Conservation (phyloP, 495 filamentous ascomycete species). For the Tuber magnatum region DNA sequence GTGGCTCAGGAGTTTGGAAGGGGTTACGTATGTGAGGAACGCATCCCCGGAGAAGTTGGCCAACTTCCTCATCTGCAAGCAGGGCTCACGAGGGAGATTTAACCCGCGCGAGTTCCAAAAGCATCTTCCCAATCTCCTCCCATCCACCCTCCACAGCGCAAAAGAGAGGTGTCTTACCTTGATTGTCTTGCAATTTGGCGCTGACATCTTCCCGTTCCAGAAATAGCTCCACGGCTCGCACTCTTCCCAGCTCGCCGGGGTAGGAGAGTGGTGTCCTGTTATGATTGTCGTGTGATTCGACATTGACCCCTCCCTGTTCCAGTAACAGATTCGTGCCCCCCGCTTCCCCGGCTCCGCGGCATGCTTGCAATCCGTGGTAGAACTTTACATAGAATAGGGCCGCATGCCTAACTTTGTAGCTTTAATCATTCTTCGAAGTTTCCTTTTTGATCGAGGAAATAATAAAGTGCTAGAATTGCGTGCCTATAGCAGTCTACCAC, state of each 20-base stretch:
- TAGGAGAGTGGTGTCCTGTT: slow-evolving; percentile 38
- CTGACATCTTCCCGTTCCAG: slow-evolving; percentile 23
- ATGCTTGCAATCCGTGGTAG: too few species aligned
- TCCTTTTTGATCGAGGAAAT: too few species aligned
- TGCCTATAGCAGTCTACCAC: too few species aligned
- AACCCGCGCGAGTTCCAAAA: neutral
- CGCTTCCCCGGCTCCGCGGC: slow-evolving; percentile 39
- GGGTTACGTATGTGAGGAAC: too few species aligned
- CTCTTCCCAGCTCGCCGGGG: slow-evolving; percentile 35
- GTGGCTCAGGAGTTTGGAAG: too few species aligned
- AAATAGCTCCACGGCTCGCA: slow-evolving; percentile 32
- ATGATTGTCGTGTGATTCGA: slow-evolving; percentile 15
- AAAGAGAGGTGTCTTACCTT: slow-evolving; percentile 42
- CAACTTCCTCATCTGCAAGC: too few species aligned
- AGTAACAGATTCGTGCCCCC: slow-evolving; percentile 33
- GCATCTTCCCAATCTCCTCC: slow-evolving; percentile 37
- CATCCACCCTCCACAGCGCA: slow-evolving; percentile 43
- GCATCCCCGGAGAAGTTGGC: too few species aligned
- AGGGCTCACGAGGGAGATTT: too few species aligned
- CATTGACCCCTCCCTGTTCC: slow-evolving; percentile 14
- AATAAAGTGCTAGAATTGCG: too few species aligned
- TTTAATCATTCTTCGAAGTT: too few species aligned
- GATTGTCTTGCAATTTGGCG: slow-evolving; percentile 21
- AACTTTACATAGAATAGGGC: too few species aligned
- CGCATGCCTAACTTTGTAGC: too few species aligned